A percentile compares a stretch with the other conserved stretches of the same genome.
phyloP scores from a whole-genome alignment of 257 asterid species.

The Mitragyna speciosa region DNA sequence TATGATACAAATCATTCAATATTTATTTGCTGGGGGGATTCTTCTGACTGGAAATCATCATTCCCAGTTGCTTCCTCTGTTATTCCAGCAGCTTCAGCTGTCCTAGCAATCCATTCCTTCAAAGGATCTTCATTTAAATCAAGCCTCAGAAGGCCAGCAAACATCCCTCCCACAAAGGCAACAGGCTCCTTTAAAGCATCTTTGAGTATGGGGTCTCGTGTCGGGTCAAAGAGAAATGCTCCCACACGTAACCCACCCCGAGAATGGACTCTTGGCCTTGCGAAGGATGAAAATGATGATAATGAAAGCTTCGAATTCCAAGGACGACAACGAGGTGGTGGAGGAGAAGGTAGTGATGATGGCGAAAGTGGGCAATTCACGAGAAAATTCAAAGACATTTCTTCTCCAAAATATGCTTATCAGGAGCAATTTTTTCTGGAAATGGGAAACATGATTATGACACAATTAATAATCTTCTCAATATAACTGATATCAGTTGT shows the following conservation, averaged over 20 bases:
- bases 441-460: background rate
- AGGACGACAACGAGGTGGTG: background rate
- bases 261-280: background rate
- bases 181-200: conserved; percentile 43
- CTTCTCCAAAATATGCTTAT: background rate
- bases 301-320: background rate
- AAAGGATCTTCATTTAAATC: conserved; percentile 83
- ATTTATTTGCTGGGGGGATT: conserved; percentile 54
- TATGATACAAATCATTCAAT: conserved; percentile 55
- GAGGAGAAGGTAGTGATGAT: background rate
- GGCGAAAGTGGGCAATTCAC: background rate
- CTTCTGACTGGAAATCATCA: conserved; percentile 39
- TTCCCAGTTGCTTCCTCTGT: conserved; percentile 37
- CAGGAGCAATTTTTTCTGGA: background rate
- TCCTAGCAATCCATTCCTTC: conserved; percentile 76
- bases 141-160: conserved; percentile 87
- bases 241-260: background rate
- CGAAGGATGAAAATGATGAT: background rate
- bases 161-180: conserved; percentile 80
- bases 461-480: too few species aligned
- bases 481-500: too few species aligned
- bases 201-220: background rate
- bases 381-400: background rate
- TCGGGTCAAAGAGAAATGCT: background rate
- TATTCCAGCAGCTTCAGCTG: conserved; percentile 72